Evolutionary conservation across 129 eudicot species (phyloP).

Genomic region (Mikania micrantha): DNA sequence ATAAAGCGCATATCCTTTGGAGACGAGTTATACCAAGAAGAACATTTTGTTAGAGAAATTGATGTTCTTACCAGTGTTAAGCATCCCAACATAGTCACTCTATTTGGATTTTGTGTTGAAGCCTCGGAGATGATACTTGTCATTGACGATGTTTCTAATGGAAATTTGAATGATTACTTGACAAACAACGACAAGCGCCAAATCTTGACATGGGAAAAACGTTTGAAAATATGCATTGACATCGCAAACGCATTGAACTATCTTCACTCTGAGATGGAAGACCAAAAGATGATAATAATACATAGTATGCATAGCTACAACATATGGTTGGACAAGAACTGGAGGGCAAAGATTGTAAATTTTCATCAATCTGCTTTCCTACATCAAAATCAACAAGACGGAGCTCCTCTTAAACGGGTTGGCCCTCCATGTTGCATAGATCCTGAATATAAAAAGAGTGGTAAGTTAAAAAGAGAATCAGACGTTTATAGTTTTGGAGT

Average conservation of each 20-base stretch:
- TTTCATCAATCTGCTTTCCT: not conserved
- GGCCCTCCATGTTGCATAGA: not conserved
- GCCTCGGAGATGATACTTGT: not conserved
- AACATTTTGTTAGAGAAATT: not conserved
- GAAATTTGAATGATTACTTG: not conserved
- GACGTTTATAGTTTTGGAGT: not conserved
- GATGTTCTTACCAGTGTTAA: not conserved
- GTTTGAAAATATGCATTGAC: not conserved
- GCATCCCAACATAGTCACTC: not conserved
- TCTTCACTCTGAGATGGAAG: not conserved
- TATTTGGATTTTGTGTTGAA: not conserved
- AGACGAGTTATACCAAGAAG: not conserved
- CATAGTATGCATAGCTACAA: not conserved
- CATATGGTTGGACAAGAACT: not conserved
- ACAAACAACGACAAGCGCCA: not conserved
- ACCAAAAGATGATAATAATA: not conserved
- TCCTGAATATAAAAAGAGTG: not conserved
- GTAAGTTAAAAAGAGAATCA: not conserved
- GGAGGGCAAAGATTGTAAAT: not conserved
- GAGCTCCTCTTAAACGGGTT: not conserved
- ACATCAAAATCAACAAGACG: not conserved
- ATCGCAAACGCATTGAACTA: not conserved
- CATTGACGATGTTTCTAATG: not conserved
- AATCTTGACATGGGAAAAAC: not conserved
- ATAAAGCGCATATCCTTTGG: not conserved